Conservation (phyloP, 192 early-diverging fungal genomes). For the Ambispora gerdemannii region DNA sequence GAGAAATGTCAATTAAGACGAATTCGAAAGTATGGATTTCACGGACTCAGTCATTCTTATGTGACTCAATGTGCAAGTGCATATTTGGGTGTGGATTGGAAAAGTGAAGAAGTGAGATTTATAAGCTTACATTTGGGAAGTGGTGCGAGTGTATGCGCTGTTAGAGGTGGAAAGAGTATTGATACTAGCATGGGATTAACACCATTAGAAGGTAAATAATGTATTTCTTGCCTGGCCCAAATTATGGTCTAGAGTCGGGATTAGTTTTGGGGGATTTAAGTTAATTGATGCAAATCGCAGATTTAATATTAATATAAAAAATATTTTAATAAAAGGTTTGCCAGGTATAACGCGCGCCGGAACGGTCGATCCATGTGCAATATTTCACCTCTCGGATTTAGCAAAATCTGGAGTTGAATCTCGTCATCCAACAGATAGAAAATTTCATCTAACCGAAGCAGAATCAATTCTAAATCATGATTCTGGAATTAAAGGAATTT, state of each 20-base stretch:
- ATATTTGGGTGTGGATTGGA: slow-evolving; percentile 4
- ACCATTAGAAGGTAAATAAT: slow-evolving; percentile 23
- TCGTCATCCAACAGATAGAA: slow-evolving; percentile 17
- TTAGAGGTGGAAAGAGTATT: slow-evolving; percentile 25
- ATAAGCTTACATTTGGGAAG: slow-evolving; percentile 32
- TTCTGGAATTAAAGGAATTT: slow-evolving; percentile 38
- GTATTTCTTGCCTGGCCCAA: neutral
- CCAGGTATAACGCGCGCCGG: slow-evolving; percentile 40
- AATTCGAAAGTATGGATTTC: slow-evolving; percentile 36
- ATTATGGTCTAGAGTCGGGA: too few species aligned
- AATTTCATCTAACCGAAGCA: slow-evolving; percentile 36
- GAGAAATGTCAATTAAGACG: slow-evolving; percentile 8
- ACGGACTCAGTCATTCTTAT: slow-evolving; percentile 31
- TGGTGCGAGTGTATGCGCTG: slow-evolving; percentile 30
- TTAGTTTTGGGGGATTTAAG: too few species aligned
- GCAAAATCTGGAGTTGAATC: neutral
- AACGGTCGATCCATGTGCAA: slow-evolving; percentile 40
- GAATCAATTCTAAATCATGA: slow-evolving; percentile 43
- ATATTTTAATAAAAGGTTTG: slow-evolving; percentile 14
- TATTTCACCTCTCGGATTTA: slow-evolving; percentile 37
- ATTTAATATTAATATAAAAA: neutral
- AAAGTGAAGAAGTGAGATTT: slow-evolving; percentile 18
- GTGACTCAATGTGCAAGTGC: slow-evolving; percentile 22
- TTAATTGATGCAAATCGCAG: neutral
- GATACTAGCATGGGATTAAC: slow-evolving; percentile 34